Conservation (phyloP, 768 basidiomycete species). For the Podaxis sp. region DNA sequence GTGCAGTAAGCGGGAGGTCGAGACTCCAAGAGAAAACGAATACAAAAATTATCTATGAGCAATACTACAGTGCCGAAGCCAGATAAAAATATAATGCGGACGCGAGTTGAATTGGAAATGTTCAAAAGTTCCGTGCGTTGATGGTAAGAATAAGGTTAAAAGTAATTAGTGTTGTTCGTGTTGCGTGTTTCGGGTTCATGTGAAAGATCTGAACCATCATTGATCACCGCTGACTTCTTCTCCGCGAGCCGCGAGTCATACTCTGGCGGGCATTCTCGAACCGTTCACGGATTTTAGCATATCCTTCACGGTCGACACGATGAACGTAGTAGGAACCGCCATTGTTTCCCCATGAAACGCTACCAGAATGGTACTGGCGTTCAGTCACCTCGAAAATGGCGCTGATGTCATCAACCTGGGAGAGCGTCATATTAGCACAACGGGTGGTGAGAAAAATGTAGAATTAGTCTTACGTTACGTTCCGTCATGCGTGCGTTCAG, state of each 20-base stretch:
- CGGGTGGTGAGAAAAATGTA: neutral
- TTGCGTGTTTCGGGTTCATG: neutral
- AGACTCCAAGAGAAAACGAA: neutral
- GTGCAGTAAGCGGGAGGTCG: neutral
- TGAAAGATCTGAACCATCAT: neutral
- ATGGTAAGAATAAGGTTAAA: neutral
- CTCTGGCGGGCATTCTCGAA: slow-evolving; percentile 50
- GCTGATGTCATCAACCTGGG: slow-evolving; percentile 72
- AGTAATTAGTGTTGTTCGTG: neutral
- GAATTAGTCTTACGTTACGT: slow-evolving; percentile 59
- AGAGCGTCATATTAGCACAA: neutral
- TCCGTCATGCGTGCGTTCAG: slow-evolving; percentile 75
- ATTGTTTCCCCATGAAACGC: slow-evolving; percentile 78
- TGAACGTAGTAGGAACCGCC: slow-evolving; percentile 76
- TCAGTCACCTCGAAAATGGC: slow-evolving; percentile 80
- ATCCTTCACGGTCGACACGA: slow-evolving; percentile 71
- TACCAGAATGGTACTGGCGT: slow-evolving; percentile 63
- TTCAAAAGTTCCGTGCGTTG: neutral
- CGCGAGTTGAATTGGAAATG: neutral
- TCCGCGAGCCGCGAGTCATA: slow-evolving; percentile 1
- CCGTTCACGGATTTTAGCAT: slow-evolving; percentile 54
- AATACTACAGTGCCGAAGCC: neutral
- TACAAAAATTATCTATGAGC: slow-evolving; percentile 2
- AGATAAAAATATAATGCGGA: neutral
- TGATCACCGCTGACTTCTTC: slow-evolving; percentile 2